A percentile compares a stretch with the other conserved stretches of the same genome.
phyloP scores from a whole-genome alignment of 805 yeast genomes.

The Jamesozyma lodderae region DNA sequence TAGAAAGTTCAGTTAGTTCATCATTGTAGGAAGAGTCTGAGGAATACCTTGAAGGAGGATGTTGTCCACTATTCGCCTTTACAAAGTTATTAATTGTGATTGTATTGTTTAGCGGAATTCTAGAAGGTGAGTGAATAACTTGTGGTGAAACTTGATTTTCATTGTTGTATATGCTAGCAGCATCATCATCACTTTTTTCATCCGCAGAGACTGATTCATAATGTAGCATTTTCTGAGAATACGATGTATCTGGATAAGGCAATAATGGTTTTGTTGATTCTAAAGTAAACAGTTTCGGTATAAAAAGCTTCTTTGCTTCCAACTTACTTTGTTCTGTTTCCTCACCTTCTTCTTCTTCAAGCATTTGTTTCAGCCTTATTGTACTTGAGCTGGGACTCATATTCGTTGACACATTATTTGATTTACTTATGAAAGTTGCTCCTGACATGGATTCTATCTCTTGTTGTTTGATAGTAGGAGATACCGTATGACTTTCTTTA shows the following conservation, averaged over 20 bases:
- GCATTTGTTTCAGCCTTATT: slow-evolving; percentile 14
- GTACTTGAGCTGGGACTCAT: slow-evolving; percentile 5
- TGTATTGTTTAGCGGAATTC: slow-evolving; percentile 22
- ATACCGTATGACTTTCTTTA: background rate
- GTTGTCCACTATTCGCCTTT: background rate
- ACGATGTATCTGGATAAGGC: slow-evolving; percentile 3
- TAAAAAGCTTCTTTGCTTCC: slow-evolving; percentile 1
- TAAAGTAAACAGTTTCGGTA: slow-evolving; percentile 10
- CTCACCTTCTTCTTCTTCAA: slow-evolving; percentile 8
- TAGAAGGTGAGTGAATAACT: slow-evolving; percentile 18
- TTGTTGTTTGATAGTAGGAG: background rate
- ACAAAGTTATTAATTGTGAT: slow-evolving; percentile 19
- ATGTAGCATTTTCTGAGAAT: background rate
- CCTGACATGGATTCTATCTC: slow-evolving; percentile 3
- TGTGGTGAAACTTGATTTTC: slow-evolving; percentile 8
- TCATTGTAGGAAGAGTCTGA: slow-evolving; percentile 23
- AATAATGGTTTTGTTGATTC: slow-evolving; percentile 21
- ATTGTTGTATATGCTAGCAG: background rate
- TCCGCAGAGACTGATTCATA: background rate
- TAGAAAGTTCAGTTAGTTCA: slow-evolving; percentile 15
- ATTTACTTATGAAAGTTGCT: background rate
- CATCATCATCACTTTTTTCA: slow-evolving; percentile 2
- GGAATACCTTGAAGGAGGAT: slow-evolving; percentile 15
- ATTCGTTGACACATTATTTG: slow-evolving; percentile 1
- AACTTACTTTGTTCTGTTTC: background rate